Base-by-base conservation (phyloP, 179 eudicot genomes). In the Nepenthes alata region DNA sequence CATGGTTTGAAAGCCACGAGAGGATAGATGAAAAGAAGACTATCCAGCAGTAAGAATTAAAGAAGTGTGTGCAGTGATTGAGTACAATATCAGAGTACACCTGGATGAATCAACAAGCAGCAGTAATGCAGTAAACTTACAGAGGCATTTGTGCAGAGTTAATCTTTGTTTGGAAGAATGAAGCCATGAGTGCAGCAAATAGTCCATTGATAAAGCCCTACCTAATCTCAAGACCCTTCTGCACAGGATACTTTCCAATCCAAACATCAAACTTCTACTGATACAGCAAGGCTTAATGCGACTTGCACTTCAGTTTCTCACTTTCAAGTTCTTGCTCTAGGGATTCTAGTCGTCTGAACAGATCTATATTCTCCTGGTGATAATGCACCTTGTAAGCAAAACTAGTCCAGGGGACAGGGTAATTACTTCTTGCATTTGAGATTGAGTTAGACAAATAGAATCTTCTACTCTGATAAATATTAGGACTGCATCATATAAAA, bases 241-340 rank as follows among this genome's bases (percentile, higher is more conserved):
- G 6, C 5, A 7, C 45, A 41, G 45, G 45, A 41, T 5, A 8
- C 12, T 11, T 2, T 11, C 12, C 12, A 5, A 48, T 2, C 3
- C 12, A 3, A 8, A 6, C 52, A 8, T 48, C 10, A 2, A 11
- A 48, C n/a, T 25, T 25, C 25, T 25, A 25, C 11, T 48, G 52
- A 48, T 48, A 10, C 12, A 2, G 34, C 6, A 8, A 50, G 5
- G 60, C 47, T 72, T 82, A 74, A 49, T 60, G 50, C 11, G 65
- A 51, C 56, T 50, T 76, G 82, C 95, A 84, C 59, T 75, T 86
- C 72, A 75, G 65, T 71, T 78, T 88, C 80, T 72, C 85, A 16
- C 73, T 69, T 74, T 85, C 85, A 50, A 88, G 89, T 66, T 85
- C 89, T 70, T 74, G 81, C 60, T 81, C 74, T 51, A 88, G 65